Evolutionary conservation across 805 yeast genomes (phyloP).

Genomic region (Limtongozyma cylindracea): DNA sequence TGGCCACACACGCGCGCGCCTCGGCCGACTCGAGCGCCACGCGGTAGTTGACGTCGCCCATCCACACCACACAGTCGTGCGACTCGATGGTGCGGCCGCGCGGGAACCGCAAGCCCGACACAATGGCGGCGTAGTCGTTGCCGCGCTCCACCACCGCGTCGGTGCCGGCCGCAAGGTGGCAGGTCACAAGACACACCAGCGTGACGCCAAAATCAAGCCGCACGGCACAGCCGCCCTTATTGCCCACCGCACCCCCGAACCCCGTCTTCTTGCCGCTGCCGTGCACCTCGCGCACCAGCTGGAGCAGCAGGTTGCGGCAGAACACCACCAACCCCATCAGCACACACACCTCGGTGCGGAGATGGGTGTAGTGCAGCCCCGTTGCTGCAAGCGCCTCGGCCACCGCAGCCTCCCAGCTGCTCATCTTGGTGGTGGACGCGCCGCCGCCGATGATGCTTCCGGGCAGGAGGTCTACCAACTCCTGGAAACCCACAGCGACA

Average conservation of each 20-base stretch:
- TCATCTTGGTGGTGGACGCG: constrained; percentile 37
- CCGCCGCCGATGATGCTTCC: constrained; percentile 78
- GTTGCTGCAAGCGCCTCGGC: too few species aligned
- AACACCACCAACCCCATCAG: constrained; percentile 41
- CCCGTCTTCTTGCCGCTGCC: constrained; percentile 95
- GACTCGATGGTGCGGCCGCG: constrained; percentile 55
- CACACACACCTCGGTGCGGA: constrained; percentile 55
- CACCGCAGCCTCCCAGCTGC: constrained; percentile 10
- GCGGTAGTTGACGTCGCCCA: constrained; percentile 87
- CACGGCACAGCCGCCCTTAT: constrained; percentile 90
- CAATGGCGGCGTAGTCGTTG: constrained; percentile 55
- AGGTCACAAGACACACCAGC: constrained; percentile 55
- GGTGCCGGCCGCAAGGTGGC: constrained; percentile 88
- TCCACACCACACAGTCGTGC: constrained; percentile 78
- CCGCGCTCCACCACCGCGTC: constrained; percentile 64
- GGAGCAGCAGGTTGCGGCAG: constrained; percentile 17
- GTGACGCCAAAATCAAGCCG: constrained; percentile 66
- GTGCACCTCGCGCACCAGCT: constrained; percentile 51
- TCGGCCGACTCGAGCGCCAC: constrained; percentile 47
- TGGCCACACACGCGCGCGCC: constrained; percentile 28
- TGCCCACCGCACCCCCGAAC: constrained; percentile 89
- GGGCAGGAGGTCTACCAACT: constrained; percentile 79
- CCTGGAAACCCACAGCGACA: constrained; percentile 82
- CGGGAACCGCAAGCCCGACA: constrained; percentile 53
- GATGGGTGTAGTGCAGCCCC: constrained; percentile 27